phyloP scores from a whole-genome alignment of 1,284 basidiomycete species.

The Leccinum cinnamomeum region DNA sequence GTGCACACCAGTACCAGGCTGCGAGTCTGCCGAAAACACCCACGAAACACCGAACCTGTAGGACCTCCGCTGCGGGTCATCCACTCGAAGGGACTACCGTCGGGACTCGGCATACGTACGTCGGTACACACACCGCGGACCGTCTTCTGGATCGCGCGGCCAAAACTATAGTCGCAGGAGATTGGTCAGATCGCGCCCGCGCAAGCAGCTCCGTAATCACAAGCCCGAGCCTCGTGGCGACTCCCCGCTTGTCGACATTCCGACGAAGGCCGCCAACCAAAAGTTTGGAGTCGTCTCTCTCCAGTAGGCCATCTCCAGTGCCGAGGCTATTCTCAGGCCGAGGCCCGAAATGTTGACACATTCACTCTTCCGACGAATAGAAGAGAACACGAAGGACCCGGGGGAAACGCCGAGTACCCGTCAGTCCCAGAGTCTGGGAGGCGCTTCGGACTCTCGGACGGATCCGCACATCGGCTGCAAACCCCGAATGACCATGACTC shows the following conservation, averaged over 20 bases:
- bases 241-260: not conserved
- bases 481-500: not conserved
- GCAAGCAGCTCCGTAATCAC: not conserved
- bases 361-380: not conserved
- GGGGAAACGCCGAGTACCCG: not conserved
- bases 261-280: not conserved
- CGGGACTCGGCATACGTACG: too few relatives aligned
- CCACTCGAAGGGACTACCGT: too few relatives aligned
- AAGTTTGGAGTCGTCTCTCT: not conserved
- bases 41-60: too few relatives aligned
- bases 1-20: too few relatives aligned
- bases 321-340: not conserved
- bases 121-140: not conserved
- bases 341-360: not conserved
- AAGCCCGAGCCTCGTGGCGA: not conserved
- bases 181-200: not conserved
- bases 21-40: too few relatives aligned
- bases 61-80: too few relatives aligned
- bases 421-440: not conserved
- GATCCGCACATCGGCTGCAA: slow-evolving; percentile 3
- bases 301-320: not conserved
- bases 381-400: not conserved
- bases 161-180: not conserved
- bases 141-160: not conserved
- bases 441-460: slow-evolving; percentile 6